Percentiles rank a stretch among this genome's conserved stretches.
phyloP scores from a whole-genome alignment of 805 yeast genomes.

The Isabelozyma gotoi region DNA sequence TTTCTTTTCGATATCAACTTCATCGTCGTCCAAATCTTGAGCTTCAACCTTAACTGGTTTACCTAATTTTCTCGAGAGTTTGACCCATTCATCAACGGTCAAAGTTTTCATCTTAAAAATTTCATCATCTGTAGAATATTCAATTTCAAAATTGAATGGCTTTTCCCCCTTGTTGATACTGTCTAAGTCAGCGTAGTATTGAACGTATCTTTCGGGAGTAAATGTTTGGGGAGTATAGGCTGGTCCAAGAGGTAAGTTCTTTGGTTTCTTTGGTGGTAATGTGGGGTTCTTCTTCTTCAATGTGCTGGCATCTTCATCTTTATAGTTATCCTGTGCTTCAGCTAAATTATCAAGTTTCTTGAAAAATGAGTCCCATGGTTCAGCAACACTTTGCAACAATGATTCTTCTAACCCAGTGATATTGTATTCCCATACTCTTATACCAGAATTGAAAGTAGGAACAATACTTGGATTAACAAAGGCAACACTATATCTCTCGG shows the following conservation, averaged over 20 bases:
- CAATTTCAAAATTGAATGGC: slow-evolving; percentile 58
- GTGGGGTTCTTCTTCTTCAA: slow-evolving; percentile 51
- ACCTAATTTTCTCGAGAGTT: slow-evolving; percentile 54
- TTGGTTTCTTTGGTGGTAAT: slow-evolving; percentile 61
- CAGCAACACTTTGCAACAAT: slow-evolving; percentile 14
- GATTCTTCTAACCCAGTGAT: slow-evolving; percentile 49
- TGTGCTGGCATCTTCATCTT: slow-evolving; percentile 16
- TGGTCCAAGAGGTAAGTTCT: slow-evolving; percentile 60
- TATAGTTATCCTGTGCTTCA: slow-evolving; percentile 28
- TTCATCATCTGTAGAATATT: slow-evolving; percentile 66
- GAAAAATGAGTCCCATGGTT: slow-evolving; percentile 64
- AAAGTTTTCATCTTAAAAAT: slow-evolving; percentile 54
- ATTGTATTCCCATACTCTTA: slow-evolving; percentile 87
- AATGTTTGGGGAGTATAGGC: slow-evolving; percentile 71
- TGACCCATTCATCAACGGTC: slow-evolving; percentile 62
- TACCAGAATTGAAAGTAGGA: slow-evolving; percentile 83
- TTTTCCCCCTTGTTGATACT: slow-evolving; percentile 44
- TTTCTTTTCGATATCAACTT: slow-evolving; percentile 2
- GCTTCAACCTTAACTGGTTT: slow-evolving; percentile 28
- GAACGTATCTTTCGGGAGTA: slow-evolving; percentile 71
- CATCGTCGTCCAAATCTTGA: slow-evolving; percentile 2
- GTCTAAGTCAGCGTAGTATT: slow-evolving; percentile 67
- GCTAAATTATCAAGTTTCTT: slow-evolving; percentile 38
- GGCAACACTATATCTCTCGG: slow-evolving; percentile 66
- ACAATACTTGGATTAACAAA: slow-evolving; percentile 73